Base-by-base conservation (phyloP, 306 rosid species). In the Quercus berberidifolia region DNA sequence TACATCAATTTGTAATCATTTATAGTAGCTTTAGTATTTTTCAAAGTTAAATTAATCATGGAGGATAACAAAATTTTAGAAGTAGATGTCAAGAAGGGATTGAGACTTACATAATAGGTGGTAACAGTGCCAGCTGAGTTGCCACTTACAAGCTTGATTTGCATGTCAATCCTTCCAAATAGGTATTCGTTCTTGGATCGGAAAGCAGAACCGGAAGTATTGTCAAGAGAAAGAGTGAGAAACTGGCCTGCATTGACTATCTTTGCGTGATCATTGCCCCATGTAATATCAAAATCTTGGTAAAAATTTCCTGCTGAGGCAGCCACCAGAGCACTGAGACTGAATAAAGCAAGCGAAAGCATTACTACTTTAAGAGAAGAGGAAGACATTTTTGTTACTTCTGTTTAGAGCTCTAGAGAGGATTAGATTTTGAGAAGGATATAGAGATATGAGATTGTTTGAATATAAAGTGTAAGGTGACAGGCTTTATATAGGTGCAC, bases 91-190 rank as follows among this genome's bases (percentile, higher is more conserved):
- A 13, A 49, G 54, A 12, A 49, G 54, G 17, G 54, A 49, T 12
- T 49, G 54, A 49, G 4, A 64, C 78, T 74, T 71, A 82, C 88
- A 52, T 84, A 87, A 26, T 79, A 88, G 49, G 92, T 82, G 9
- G 92, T 88, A 13, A 88, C 88, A 5, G 91, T 88, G 70, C 89
- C 91, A 30, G 88, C 89, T 14, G 91, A 88, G 54, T 49, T 49
- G 54, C 54, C 54, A 49, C 54, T 49, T 49, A 49, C 54, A 10
- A 49, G 54, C 54, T 88, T 88, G 62, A 88, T 55, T 57, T 88
- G 82, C 83, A 86, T 84, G 17, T 86, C 88, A 3, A 86, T 68
- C 17, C 80, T 77, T 9, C 87, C 88, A 14, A 81, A 86, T 1
- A 88, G 65, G 17, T 81, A 84, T 63, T 88, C 86, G 19, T 82